Evolutionary conservation across 2,329 filamentous ascomycete species (phyloP).

Genomic region (Exophiala lecanii-corni): DNA sequence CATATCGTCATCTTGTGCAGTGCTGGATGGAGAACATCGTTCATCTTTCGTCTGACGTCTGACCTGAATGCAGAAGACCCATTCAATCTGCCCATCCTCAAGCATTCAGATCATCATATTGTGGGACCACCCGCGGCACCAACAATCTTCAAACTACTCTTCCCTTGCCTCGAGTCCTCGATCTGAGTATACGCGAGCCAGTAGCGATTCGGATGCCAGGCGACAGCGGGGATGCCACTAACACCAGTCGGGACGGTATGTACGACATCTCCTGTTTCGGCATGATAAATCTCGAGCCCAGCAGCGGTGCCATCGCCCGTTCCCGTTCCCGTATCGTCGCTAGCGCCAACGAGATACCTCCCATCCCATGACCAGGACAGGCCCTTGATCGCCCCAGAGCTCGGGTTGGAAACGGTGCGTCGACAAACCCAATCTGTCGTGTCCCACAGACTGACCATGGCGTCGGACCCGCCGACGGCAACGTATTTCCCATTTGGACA

Average conservation of each 20-base stretch:
- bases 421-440: slow-evolving; percentile 49
- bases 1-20: too few species aligned
- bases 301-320: slow-evolving; percentile 30
- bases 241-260: slow-evolving; percentile 41
- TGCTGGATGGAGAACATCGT: too few species aligned
- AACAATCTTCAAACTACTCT: slow-evolving; percentile 45
- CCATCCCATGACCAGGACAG: slow-evolving; percentile 50
- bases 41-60: too few species aligned
- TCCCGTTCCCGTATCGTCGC: slow-evolving; percentile 42
- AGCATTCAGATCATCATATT: too few species aligned
- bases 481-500: slow-evolving; percentile 46
- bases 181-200: slow-evolving; percentile 47
- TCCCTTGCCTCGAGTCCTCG: slow-evolving; percentile 35
- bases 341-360: slow-evolving; percentile 44
- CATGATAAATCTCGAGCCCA: slow-evolving; percentile 47
- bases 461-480: slow-evolving; percentile 46
- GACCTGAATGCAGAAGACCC: too few species aligned
- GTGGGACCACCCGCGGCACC: slow-evolving; percentile 38
- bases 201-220: slow-evolving; percentile 48
- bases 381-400: slow-evolving; percentile 42
- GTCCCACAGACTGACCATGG: slow-evolving; percentile 48
- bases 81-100: too few species aligned
- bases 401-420: slow-evolving; percentile 42
- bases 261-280: slow-evolving; percentile 46
- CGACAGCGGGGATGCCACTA: slow-evolving; percentile 42